phyloP scores from a whole-genome alignment of 306 rosid genomes.

The Quillaja saponaria region DNA sequence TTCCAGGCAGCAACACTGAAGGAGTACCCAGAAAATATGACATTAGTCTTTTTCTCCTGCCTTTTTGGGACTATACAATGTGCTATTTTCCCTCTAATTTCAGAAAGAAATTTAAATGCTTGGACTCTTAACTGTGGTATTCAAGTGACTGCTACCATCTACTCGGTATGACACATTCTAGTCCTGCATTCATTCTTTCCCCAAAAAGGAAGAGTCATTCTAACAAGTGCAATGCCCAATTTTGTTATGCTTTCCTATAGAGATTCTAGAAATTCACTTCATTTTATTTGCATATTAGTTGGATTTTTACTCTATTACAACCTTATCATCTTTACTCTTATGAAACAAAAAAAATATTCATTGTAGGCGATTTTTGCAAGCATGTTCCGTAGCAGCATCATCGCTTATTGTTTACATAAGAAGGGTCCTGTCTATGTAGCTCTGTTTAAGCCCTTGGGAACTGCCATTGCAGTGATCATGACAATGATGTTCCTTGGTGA shows the following conservation, averaged over 20 bases:
- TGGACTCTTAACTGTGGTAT: constrained; percentile 39
- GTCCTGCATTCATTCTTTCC: not conserved
- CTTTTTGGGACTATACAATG: constrained; percentile 35
- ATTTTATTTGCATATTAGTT: too few relatives aligned
- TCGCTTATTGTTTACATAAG: constrained; percentile 43
- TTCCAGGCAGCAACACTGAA: constrained; percentile 34
- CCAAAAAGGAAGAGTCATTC: not conserved
- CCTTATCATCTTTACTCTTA: not conserved
- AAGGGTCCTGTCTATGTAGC: constrained; percentile 45
- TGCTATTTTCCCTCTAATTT: constrained; percentile 17
- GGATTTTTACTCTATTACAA: too few relatives aligned
- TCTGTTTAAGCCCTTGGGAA: constrained; percentile 47
- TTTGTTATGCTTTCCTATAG: too few relatives aligned
- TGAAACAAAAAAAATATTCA: too few relatives aligned
- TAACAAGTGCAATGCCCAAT: not conserved
- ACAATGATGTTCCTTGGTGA: constrained; percentile 39
- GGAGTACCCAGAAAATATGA: constrained; percentile 42
- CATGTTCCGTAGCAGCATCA: constrained; percentile 29
- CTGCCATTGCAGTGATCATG: constrained; percentile 34
- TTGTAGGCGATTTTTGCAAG: constrained; percentile 36
- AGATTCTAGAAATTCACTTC: too few relatives aligned
- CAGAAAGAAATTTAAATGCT: constrained; percentile 27
- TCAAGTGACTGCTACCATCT: constrained; percentile 30
- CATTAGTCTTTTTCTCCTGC: constrained; percentile 43
- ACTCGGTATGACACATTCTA: constrained; percentile 21